phyloP scores from a whole-genome alignment of 1,284 basidiomycete genomes.

The Singerocomus inundabilis region DNA sequence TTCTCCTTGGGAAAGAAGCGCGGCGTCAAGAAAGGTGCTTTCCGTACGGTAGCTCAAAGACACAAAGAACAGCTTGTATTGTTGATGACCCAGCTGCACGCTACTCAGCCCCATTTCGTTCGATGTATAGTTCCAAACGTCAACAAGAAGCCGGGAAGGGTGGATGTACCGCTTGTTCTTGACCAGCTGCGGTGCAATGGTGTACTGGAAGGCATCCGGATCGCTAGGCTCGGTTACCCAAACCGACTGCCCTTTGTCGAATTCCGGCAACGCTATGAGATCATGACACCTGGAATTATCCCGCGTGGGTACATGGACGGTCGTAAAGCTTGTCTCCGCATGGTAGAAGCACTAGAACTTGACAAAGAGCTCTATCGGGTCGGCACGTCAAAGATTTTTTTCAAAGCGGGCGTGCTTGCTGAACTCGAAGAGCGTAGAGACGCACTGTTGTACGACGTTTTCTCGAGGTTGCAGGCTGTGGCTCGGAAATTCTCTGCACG shows the following conservation, averaged over 20 bases:
- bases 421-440: constrained; percentile 96
- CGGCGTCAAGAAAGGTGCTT: constrained; percentile 90
- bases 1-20: constrained; percentile 71
- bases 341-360: constrained; percentile 88
- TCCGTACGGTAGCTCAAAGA: constrained; percentile 92
- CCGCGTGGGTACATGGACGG: constrained; percentile 97
- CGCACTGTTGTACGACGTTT: constrained; percentile 82
- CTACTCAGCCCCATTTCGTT: constrained; percentile 98
- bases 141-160: constrained; percentile 87
- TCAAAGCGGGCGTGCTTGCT: constrained; percentile 98
- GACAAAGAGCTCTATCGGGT: constrained; percentile 87
- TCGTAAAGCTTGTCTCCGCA: constrained; percentile 89
- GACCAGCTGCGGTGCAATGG: constrained; percentile 98
- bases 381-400: constrained; percentile 98
- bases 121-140: constrained; percentile 97
- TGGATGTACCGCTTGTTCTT: constrained; percentile 93
- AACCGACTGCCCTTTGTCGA: constrained; percentile 97
- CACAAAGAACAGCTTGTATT: constrained; percentile 96
- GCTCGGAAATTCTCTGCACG: constrained; percentile 85
- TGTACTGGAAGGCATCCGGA: constrained; percentile 98
- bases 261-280: constrained; percentile 96
- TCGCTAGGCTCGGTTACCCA: constrained; percentile 96
- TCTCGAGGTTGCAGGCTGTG: constrained; percentile 85
- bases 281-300: constrained; percentile 90
- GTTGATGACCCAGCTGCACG: constrained; percentile 88